Evolutionary conservation across 352 stramenopile species (phyloP).

Genomic region (Globisporangium acanthophoron): DNA sequence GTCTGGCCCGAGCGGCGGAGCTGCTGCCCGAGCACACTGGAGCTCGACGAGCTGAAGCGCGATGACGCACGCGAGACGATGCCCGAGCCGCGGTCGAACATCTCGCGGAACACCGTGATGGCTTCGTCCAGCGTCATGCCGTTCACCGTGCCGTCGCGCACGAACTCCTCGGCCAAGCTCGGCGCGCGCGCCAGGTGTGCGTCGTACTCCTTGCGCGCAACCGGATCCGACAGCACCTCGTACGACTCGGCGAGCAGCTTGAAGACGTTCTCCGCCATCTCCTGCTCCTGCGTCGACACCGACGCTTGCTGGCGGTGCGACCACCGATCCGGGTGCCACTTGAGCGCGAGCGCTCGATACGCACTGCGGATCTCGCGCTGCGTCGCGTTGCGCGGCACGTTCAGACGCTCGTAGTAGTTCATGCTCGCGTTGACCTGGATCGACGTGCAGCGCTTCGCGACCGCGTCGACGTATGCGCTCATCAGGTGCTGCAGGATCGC

Average conservation of each 20-base stretch:
- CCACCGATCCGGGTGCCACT: slow-evolving; percentile 86
- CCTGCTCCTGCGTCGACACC: slow-evolving; percentile 41
- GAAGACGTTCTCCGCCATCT: slow-evolving; percentile 72
- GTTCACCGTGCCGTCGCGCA: slow-evolving; percentile 68
- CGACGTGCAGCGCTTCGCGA: slow-evolving; percentile 67
- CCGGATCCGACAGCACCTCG: slow-evolving; percentile 66
- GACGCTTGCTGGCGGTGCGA: slow-evolving; percentile 16
- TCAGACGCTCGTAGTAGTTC: slow-evolving; percentile 83
- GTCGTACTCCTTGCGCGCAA: slow-evolving; percentile 63
- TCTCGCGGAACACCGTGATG: slow-evolving; percentile 72
- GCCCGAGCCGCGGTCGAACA: slow-evolving; percentile 56
- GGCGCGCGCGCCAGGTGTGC: slow-evolving; percentile 36
- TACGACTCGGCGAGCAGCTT: slow-evolving; percentile 84
- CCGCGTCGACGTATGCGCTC: slow-evolving; percentile 68
- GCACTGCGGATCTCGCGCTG: slow-evolving; percentile 60
- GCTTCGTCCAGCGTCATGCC: slow-evolving; percentile 84
- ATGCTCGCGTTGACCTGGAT: slow-evolving; percentile 81
- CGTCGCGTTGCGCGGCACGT: slow-evolving; percentile 59
- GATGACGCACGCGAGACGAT: slow-evolving; percentile 55
- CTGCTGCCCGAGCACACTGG: slow-evolving; percentile 54
- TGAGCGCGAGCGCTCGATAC: slow-evolving; percentile 74
- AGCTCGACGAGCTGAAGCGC: slow-evolving; percentile 63
- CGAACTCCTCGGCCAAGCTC: slow-evolving; percentile 69
- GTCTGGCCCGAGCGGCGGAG: slow-evolving; percentile 25
- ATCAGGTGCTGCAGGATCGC: slow-evolving; percentile 80